These are phyloP conservation scores for Babesia ovata DNA, from an alignment of 169 alveolate species.

Conservation along the genomic window DNA sequence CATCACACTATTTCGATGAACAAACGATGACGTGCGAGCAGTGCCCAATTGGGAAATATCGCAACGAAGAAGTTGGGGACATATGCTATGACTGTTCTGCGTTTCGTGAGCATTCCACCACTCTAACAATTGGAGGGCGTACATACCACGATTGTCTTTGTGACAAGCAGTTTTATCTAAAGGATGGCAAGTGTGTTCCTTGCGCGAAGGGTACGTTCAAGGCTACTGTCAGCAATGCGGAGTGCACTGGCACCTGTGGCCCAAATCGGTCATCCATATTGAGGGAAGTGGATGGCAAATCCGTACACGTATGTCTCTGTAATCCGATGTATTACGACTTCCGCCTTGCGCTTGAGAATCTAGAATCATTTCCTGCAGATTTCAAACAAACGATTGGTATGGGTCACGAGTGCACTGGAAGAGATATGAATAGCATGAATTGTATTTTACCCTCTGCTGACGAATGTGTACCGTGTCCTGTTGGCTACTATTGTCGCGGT, in stretches of 20 bases:
- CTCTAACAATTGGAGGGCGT: slow-evolving; percentile 42
- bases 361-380: neutral
- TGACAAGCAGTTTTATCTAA: slow-evolving; percentile 71
- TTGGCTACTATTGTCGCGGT: slow-evolving; percentile 61
- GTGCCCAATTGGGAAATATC: slow-evolving; percentile 73
- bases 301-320: slow-evolving; percentile 60
- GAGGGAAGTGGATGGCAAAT: slow-evolving; percentile 3
- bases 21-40: slow-evolving; percentile 27
- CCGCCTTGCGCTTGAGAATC: slow-evolving; percentile 3
- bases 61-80: slow-evolving; percentile 48
- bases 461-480: slow-evolving; percentile 57
- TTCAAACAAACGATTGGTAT: slow-evolving; percentile 9
- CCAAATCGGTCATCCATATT: slow-evolving; percentile 26
- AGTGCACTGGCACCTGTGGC: slow-evolving; percentile 58
- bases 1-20: slow-evolving; percentile 36
- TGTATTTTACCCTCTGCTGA: neutral
- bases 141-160: slow-evolving; percentile 73
- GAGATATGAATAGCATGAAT: neutral
- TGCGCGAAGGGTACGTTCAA: slow-evolving; percentile 73
- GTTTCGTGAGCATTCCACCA: slow-evolving; percentile 27
- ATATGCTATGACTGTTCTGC: slow-evolving; percentile 30
- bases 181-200: slow-evolving; percentile 58
- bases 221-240: slow-evolving; percentile 47
- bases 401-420: neutral
- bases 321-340: slow-evolving; percentile 69